These are phyloP conservation scores for Coemansia sp. DNA, from an alignment of 192 early-diverging fungal genomes.

Conservation along the genomic window DNA sequence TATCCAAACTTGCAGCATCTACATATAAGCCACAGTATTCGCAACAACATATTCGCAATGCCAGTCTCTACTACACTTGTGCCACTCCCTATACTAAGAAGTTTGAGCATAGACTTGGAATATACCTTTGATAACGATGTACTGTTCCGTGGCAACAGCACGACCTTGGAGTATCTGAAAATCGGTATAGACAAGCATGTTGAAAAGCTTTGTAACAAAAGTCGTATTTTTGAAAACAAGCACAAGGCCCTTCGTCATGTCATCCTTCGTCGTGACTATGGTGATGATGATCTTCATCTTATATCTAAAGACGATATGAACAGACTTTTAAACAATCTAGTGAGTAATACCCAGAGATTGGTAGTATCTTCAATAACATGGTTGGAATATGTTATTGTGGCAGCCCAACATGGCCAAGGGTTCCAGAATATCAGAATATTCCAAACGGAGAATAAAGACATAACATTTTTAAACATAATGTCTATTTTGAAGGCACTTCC, in stretches of 20 bases:
- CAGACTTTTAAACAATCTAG: neutral
- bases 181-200: neutral
- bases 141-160: conserved; percentile 10
- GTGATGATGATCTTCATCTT: no score
- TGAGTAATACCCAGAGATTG: neutral
- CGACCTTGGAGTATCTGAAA: conserved; percentile 1
- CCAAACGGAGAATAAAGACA: neutral
- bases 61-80: neutral
- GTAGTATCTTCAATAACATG: neutral
- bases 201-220: neutral
- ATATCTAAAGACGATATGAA: neutral
- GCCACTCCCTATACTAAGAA: neutral
- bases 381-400: neutral
- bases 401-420: neutral
- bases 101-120: neutral
- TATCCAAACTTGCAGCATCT: conserved; percentile 12
- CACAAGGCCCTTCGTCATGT: neutral
- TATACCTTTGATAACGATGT: conserved; percentile 14
- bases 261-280: neutral
- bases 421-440: neutral
- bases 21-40: neutral
- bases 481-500: neutral
- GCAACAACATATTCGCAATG: neutral
- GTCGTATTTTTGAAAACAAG: neutral
- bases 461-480: neutral